Evolutionary conservation across 106 monocot genomes (phyloP), one percentile per base, ranked within the genome.

Genomic region (Ottelia alismoides): DNA sequence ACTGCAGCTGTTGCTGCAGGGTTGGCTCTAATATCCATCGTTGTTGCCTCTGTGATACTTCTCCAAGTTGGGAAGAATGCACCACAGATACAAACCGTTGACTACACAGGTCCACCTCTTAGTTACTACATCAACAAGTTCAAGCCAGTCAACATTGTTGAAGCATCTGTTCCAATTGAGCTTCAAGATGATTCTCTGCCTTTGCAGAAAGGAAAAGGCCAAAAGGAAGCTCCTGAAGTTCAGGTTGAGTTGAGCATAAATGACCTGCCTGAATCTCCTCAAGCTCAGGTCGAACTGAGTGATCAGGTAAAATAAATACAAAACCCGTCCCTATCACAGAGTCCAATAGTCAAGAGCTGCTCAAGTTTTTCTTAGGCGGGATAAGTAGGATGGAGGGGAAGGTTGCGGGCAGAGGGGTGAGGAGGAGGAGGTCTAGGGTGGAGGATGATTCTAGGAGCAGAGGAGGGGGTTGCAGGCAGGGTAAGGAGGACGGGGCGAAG

Each of bases 111-210:
- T 6, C 94, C 94, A 9, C 94, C 94, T 21, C 73, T 96, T 1
- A 88, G 78, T 60, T 96, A 88, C 73, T 96, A 96, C 65, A 65
- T 96, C 70, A 72, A 29, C 76, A 88, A 88, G 70, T 96, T 96
- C 78, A 78, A 88, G 68, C 88, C 87, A 31, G 55, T 22, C 18
- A 53, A 19, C 1, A 44, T 32, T 7, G 53, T 73, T 3, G 76
- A 82, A 60, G 65, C 83, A 24, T 53, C 65, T 4, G 68, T 51
- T 12, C 44, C 60, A 2, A 25, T 69, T 18, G 76, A 67, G 27
- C 54, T 67, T 52, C 61, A 69, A 55, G 50, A 52, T 45, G 58
- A n/a, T n/a, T n/a, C 79, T 56, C 59, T 63, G 10, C 25, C 61
- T 28, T n/a, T 64, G 24, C 48, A 73, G 50, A 14, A 45, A 9